Conservation (phyloP, 2,329 filamentous ascomycete genomes). For the Dactylonectria macrodidyma region DNA sequence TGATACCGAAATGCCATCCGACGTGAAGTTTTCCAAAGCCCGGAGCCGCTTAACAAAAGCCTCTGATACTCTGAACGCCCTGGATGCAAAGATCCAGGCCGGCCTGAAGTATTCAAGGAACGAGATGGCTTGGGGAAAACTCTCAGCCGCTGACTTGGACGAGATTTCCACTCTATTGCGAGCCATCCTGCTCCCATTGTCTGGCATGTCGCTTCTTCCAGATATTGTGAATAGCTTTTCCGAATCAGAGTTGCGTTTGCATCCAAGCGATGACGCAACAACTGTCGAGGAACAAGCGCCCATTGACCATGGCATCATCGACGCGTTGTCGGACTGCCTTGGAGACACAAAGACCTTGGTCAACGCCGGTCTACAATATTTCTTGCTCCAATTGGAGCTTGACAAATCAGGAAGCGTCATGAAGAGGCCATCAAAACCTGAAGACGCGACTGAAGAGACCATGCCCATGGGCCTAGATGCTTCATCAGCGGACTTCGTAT, state of each 20-base stretch:
- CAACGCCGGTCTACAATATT: conserved; percentile 19
- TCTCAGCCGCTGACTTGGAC: conserved; percentile 13
- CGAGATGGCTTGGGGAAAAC: conserved; percentile 22
- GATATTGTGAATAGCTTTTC: conserved; percentile 25
- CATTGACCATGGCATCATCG: conserved; percentile 26
- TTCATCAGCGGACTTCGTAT: conserved; percentile 15
- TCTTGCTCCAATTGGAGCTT: conserved; percentile 23
- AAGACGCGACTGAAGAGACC: not conserved
- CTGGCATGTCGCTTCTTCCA: conserved; percentile 28
- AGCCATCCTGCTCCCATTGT: conserved; percentile 21
- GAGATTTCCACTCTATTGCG: conserved; percentile 20
- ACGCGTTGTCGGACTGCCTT: conserved; percentile 21
- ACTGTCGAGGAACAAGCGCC: conserved; percentile 2
- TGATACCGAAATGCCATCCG: not conserved
- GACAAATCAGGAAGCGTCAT: not conserved
- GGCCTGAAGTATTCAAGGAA: conserved; percentile 24
- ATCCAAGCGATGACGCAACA: not conserved
- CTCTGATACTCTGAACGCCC: conserved; percentile 22
- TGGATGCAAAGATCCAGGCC: conserved; percentile 22
- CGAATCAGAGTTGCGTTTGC: conserved; percentile 8
- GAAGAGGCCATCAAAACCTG: conserved; percentile 3
- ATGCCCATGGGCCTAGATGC: conserved; percentile 10
- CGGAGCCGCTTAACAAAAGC: conserved; percentile 10
- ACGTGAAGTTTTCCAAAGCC: conserved; percentile 16
- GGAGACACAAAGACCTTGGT: conserved; percentile 24